Evolutionary conservation across 164 flowering plant genomes (phyloP).

Genomic region (Stephania japonica): DNA sequence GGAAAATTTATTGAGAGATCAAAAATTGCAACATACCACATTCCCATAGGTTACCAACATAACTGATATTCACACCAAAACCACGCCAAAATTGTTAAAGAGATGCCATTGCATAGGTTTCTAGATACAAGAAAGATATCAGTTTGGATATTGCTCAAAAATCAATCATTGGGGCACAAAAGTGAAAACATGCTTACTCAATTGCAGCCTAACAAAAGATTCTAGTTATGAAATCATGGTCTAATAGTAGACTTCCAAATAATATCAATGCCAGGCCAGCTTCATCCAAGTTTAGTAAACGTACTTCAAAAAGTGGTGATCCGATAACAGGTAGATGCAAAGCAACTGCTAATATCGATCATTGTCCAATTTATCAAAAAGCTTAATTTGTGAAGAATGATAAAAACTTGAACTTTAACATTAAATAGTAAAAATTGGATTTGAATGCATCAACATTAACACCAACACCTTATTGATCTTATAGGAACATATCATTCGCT

Average conservation of each 20-base stretch:
- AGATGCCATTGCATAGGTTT: background rate
- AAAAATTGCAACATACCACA: background rate
- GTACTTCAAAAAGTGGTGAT: background rate
- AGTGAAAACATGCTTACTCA: background rate
- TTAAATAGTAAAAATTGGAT: background rate
- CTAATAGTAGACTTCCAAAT: background rate
- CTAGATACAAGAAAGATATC: background rate
- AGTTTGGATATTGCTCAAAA: background rate
- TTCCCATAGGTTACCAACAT: background rate
- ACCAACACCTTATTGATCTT: too few species aligned
- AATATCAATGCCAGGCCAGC: background rate
- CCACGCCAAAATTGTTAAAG: background rate
- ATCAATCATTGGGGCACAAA: background rate
- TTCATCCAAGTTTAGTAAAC: background rate
- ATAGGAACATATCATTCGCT: background rate
- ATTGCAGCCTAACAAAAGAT: background rate
- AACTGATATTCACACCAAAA: background rate
- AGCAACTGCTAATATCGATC: background rate
- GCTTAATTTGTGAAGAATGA: background rate
- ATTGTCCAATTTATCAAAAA: background rate
- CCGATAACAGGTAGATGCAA: background rate
- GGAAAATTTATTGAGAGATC: background rate
- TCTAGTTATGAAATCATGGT: background rate
- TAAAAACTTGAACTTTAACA: background rate
- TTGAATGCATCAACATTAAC: too few species aligned